These are phyloP conservation scores for Penicillium flavigenum DNA, from an alignment of 495 filamentous ascomycete genomes.

Conservation along the genomic window DNA sequence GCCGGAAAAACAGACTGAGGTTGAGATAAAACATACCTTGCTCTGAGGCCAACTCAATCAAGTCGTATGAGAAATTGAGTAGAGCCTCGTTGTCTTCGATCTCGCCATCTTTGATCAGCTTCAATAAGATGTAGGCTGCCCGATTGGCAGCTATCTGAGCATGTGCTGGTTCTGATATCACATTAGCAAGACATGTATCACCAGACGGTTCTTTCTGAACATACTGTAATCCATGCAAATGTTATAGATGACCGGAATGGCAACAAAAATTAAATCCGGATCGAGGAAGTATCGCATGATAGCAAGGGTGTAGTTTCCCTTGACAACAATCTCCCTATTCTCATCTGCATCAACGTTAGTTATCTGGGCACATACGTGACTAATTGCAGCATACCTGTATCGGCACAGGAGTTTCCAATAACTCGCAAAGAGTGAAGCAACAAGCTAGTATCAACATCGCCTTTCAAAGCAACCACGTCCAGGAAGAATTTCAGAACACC, in stretches of 20 bases:
- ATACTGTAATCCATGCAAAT: constrained; percentile 73
- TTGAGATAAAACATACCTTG: constrained; percentile 34
- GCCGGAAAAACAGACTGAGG: not conserved
- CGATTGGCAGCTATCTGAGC: constrained; percentile 60
- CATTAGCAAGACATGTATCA: constrained; percentile 17
- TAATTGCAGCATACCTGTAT: constrained; percentile 57
- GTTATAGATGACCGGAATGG: constrained; percentile 70
- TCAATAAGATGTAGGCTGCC: constrained; percentile 46
- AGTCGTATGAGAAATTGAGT: constrained; percentile 41
- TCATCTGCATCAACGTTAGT: constrained; percentile 54
- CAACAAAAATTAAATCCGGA: constrained; percentile 53
- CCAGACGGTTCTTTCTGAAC: not conserved
- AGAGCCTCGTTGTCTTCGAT: constrained; percentile 34
- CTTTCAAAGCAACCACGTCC: constrained; percentile 44
- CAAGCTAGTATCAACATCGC: constrained; percentile 34
- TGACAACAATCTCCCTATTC: constrained; percentile 66
- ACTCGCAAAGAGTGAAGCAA: constrained; percentile 62
- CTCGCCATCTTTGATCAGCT: constrained; percentile 35
- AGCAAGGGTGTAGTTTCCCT: constrained; percentile 53
- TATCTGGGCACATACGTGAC: constrained; percentile 3
- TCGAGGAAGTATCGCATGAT: constrained; percentile 55
- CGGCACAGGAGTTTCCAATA: constrained; percentile 79
- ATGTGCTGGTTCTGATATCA: constrained; percentile 50
- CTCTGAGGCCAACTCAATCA: constrained; percentile 42
- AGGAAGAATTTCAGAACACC: constrained; percentile 69